Conservation (phyloP, 2,329 filamentous ascomycete species). For the Hypoxylon sp. region DNA sequence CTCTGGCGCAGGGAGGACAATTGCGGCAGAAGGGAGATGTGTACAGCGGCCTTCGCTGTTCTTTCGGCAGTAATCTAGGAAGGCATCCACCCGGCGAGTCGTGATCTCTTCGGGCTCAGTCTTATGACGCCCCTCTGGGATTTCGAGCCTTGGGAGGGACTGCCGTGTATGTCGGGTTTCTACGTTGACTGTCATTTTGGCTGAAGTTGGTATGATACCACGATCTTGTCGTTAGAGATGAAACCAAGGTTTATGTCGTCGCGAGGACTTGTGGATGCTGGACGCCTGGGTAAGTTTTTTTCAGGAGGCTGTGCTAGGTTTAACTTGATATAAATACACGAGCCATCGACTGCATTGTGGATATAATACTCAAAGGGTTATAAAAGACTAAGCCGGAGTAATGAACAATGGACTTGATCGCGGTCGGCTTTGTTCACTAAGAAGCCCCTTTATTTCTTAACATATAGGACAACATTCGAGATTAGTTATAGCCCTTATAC, state of each 20-base stretch:
- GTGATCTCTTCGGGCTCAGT: conserved; percentile 40
- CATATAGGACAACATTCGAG: neutral
- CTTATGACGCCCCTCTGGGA: conserved; percentile 7
- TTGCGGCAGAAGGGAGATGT: conserved; percentile 7
- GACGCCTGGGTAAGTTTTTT: too few relatives aligned
- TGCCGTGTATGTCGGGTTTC: conserved; percentile 29
- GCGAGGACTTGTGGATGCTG: neutral
- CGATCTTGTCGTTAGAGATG: neutral
- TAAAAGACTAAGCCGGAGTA: neutral
- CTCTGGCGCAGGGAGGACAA: neutral
- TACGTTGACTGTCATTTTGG: conserved; percentile 15
- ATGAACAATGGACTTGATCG: neutral
- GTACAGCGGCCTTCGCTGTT: conserved; percentile 28
- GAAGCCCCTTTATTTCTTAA: conserved; percentile 3
- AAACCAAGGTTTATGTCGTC: neutral
- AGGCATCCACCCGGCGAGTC: conserved; percentile 11
- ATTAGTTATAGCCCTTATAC: neutral
- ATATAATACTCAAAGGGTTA: neutral
- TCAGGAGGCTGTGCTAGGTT: neutral
- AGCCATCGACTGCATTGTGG: conserved; percentile 14
- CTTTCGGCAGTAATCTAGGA: conserved; percentile 24
- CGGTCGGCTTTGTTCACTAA: neutral
- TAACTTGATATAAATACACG: conserved; percentile 7
- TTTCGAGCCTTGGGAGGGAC: conserved; percentile 27
- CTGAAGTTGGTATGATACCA: neutral